Conservation (phyloP, 495 filamentous ascomycete species). For the Aspergillus sclerotioniger region DNA sequence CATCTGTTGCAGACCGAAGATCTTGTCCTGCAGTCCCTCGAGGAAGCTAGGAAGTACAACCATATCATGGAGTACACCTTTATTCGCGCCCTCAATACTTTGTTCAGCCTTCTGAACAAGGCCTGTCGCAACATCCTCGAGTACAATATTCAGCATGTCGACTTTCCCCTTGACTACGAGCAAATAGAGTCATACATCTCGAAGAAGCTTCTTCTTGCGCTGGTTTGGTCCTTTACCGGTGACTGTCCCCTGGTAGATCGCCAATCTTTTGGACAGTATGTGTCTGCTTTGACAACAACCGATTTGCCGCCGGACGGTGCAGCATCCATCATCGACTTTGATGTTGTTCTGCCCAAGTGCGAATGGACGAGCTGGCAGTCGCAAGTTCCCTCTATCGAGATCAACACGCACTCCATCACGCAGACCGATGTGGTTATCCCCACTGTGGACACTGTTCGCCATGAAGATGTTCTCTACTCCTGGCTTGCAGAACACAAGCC, state of each 20-base stretch:
- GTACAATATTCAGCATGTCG: slow-evolving; percentile 89
- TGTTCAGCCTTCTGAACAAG: slow-evolving; percentile 95
- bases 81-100: slow-evolving; percentile 82
- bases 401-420: slow-evolving; percentile 95
- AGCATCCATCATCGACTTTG: slow-evolving; percentile 89
- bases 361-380: slow-evolving; percentile 93
- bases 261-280: slow-evolving; percentile 80
- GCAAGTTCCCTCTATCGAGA: slow-evolving; percentile 88
- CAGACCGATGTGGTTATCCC: slow-evolving; percentile 98
- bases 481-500: slow-evolving; percentile 99
- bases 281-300: slow-evolving; percentile 76
- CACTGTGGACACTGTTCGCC: slow-evolving; percentile 91
- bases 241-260: slow-evolving; percentile 89
- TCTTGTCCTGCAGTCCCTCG: slow-evolving; percentile 73
- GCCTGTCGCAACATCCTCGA: slow-evolving; percentile 86
- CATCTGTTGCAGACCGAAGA: slow-evolving; percentile 72
- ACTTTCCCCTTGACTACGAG: slow-evolving; percentile 87
- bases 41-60: slow-evolving; percentile 70
- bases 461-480: slow-evolving; percentile 97
- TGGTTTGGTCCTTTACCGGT: slow-evolving; percentile 92
- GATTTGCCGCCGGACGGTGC: slow-evolving; percentile 74
- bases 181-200: slow-evolving; percentile 85
- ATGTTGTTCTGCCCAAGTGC: slow-evolving; percentile 79
- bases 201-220: slow-evolving; percentile 86
- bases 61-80: slow-evolving; percentile 99